phyloP scores from a whole-genome alignment of 2,329 filamentous ascomycete species.

The Blumeria hordei region DNA sequence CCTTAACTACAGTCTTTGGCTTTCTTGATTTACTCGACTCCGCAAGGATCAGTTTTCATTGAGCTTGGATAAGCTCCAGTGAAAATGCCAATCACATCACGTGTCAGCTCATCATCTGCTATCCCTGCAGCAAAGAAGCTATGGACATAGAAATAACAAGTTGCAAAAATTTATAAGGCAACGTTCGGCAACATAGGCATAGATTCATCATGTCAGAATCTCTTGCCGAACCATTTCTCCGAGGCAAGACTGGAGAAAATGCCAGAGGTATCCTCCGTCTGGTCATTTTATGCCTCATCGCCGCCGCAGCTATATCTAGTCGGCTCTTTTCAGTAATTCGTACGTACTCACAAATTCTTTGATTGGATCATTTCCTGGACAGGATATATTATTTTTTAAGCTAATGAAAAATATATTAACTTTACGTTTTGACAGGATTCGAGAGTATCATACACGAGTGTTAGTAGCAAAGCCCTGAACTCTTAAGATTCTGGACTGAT shows the following conservation, averaged over 20 bases:
- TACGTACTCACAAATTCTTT: slow-evolving; percentile 18
- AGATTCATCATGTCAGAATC: slow-evolving; percentile 18
- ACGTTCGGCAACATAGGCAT: too few species aligned
- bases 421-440: slow-evolving; percentile 36
- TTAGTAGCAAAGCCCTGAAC: slow-evolving; percentile 25
- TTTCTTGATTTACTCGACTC: too few species aligned
- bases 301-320: slow-evolving; percentile 72
- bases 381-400: not conserved
- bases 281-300: slow-evolving; percentile 76
- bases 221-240: slow-evolving; percentile 27
- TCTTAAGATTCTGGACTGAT: slow-evolving; percentile 11
- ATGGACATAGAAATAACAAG: too few species aligned
- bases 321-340: slow-evolving; percentile 96
- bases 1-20: too few species aligned
- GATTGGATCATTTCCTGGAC: not conserved
- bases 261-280: slow-evolving; percentile 68
- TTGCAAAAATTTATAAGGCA: too few species aligned
- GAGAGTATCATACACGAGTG: slow-evolving; percentile 99
- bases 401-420: slow-evolving; percentile 8
- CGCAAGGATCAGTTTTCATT: too few species aligned
- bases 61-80: too few species aligned
- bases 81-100: too few species aligned
- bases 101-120: too few species aligned
- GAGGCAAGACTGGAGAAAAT: slow-evolving; percentile 57
- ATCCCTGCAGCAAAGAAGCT: too few species aligned